Evolutionary conservation across 352 stramenopile species (phyloP), one percentile per base, ranked within the genome.

Genomic region (Plasmopara muralis): DNA sequence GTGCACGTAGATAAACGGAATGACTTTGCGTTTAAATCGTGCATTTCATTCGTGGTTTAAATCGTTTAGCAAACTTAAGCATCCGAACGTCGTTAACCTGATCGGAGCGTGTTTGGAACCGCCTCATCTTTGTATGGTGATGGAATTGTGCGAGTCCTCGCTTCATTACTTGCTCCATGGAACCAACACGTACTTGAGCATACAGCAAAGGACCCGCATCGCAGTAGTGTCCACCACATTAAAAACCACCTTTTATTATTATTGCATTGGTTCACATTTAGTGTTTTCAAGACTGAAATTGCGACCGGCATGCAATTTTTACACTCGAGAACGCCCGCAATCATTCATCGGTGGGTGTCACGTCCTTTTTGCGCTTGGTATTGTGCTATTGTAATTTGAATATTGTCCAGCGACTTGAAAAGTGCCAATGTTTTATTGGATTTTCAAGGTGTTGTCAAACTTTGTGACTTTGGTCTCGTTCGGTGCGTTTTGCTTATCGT

Each of bases 381-480:
- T 12, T 12, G 10, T 35, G 10, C 1, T 35, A 25, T 40, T 2
- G 38, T 15, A 33, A 4, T 29, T 16, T 25, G 7, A 38, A 9
- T n/a, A 47, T 2, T 13, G 33, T 16, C 3, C 31, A 86, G 72
- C 3, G 89, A 97, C 44, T 69, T 97, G 16, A 97, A 97, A 66
- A 93, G 80, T 42, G 68, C 81, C 15, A 97, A 97, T 43, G 70
- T 97, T 5, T 71, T 97, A 7, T 54, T 95, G 12, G 71, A 89
- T 31, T 68, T 45, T 6, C 74, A 77, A 53, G 79, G 83, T 16
- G 57, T 64, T 28, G 70, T 85, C 5, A 97, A 97, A 52, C 61
- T 97, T 14, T 97, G 89, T 50, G 91, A 97, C 56, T 97, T 97
- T 67, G 90, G 89, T 4, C 78, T 91, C 30, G 79, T 89, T 0